Evolutionary conservation across 208 protist species (phyloP).

Genomic region (Acanthamoeba polyphaga): DNA sequence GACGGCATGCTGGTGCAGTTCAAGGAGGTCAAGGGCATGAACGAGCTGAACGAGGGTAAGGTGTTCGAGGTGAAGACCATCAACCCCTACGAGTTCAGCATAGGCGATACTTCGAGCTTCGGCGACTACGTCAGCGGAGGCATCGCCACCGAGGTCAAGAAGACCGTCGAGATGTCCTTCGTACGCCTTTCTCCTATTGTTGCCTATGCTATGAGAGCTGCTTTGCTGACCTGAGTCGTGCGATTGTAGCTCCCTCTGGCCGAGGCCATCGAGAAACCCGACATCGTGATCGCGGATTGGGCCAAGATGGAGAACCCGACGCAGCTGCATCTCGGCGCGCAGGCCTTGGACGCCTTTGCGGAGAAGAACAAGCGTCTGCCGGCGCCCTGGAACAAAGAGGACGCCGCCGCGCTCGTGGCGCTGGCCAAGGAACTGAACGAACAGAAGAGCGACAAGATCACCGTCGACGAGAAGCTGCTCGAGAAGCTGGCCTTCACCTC

Average conservation of each 20-base stretch:
- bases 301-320: constrained; percentile 86
- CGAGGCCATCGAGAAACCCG: constrained; percentile 41
- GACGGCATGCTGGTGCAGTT: constrained; percentile 92
- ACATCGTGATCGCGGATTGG: constrained; percentile 87
- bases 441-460: not conserved
- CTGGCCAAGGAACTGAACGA: constrained; percentile 69
- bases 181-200: constrained; percentile 67
- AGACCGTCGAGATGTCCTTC: constrained; percentile 79
- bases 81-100: constrained; percentile 85
- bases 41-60: constrained; percentile 77
- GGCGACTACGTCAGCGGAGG: constrained; percentile 85
- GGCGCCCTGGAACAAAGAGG: constrained; percentile 71
- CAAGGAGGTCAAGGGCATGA: constrained; percentile 83
- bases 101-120: constrained; percentile 84
- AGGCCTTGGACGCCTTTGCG: constrained; percentile 33
- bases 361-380: constrained; percentile 70
- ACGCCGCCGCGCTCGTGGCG: constrained; percentile 68
- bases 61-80: constrained; percentile 75
- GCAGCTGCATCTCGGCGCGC: constrained; percentile 77
- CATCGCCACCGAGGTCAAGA: constrained; percentile 86
- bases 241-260: constrained; percentile 14
- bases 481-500: constrained; percentile 78
- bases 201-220: not conserved
- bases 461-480: constrained; percentile 79
- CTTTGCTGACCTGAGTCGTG: not conserved